Conservation (phyloP, 2,329 filamentous ascomycete genomes). For the Calycina marina region DNA sequence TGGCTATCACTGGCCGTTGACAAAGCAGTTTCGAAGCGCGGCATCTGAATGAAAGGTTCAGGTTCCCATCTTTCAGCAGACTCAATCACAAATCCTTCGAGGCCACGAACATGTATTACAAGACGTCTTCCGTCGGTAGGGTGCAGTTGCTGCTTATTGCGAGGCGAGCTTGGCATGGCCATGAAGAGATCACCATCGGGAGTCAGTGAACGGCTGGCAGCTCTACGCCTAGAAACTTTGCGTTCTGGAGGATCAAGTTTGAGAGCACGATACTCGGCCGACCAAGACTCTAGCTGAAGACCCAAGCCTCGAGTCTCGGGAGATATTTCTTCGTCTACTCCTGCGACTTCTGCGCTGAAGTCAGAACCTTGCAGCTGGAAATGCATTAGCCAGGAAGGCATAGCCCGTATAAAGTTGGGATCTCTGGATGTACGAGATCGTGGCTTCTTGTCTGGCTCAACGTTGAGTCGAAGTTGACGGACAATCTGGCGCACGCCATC, state of each 20-base stretch:
- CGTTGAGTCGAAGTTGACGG: slow-evolving; percentile 60
- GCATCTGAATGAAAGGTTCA: slow-evolving; percentile 75
- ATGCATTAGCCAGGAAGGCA: slow-evolving; percentile 75
- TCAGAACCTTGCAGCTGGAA: slow-evolving; percentile 77
- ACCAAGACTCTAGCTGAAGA: slow-evolving; percentile 76
- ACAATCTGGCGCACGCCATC: slow-evolving; percentile 87
- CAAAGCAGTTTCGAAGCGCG: slow-evolving; percentile 74
- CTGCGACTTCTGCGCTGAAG: slow-evolving; percentile 81
- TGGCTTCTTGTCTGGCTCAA: slow-evolving; percentile 45
- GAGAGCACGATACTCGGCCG: slow-evolving; percentile 76
- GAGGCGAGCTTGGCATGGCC: slow-evolving; percentile 33
- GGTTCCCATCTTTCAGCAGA: slow-evolving; percentile 69
- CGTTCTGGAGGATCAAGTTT: slow-evolving; percentile 50
- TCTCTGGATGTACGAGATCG: slow-evolving; percentile 34
- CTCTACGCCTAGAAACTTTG: slow-evolving; percentile 48
- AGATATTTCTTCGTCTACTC: slow-evolving; percentile 72
- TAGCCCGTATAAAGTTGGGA: slow-evolving; percentile 57
- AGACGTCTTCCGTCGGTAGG: slow-evolving; percentile 67
- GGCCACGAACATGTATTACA: slow-evolving; percentile 62
- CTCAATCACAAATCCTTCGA: slow-evolving; percentile 87
- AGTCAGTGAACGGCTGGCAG: slow-evolving; percentile 54
- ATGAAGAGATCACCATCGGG: slow-evolving; percentile 50
- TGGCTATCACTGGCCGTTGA: slow-evolving; percentile 76
- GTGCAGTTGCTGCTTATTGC: slow-evolving; percentile 33
- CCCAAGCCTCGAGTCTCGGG: slow-evolving; percentile 69